Base-by-base conservation (phyloP, 805 yeast genomes). In the Tetrapisispora namnaoensis region DNA sequence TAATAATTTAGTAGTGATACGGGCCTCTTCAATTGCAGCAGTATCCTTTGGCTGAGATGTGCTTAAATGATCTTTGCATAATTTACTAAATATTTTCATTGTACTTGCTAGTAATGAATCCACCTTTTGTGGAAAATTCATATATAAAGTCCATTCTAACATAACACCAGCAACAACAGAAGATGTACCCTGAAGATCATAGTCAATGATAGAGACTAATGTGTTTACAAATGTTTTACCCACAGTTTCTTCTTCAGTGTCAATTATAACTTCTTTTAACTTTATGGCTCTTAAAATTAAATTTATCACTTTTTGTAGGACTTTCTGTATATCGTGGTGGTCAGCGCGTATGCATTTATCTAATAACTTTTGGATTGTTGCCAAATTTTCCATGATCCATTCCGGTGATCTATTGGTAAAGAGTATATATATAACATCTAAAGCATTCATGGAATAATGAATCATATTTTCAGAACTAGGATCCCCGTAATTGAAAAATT, bases 161-260 rank as follows among this genome's bases (percentile, higher is more conserved):
- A 86, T 89, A 38, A 86, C 87, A 57, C 93, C 95, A 7, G 97
- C 95, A 21, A 95, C 88, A 38, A 85, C 80, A 0, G 93, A 82
- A 16, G 86, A 80, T 51, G 83, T 81, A 34, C 79, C 79, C 40
- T 70, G 71, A 52, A 91, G 71, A 64, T 90, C 95, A 57, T 88
- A 95, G 14, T 86, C 77, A 37, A 90, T 82, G 13, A 86, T 84
- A 6, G 79, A 70, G 2, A 79, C 77, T 49, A 90, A 66, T 45
- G 81, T 71, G 1, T 74, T 65, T 47, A 86, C 67, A 61, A 90
- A 88, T 3, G 72, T 66, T 54, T 78, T 79, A 2, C 79, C 78
- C 5, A 81, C 85, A 9, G 82, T 83, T 2, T 79, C 80, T 28
- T 73, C 79, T 11, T 77, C 77, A 17, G 77, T 80, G 2, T 73